A percentile compares a stretch with the other conserved stretches of the same genome.
These are phyloP conservation scores for Gaertneriomyces semiglobifer DNA, from an alignment of 192 early-diverging fungal species.

Conservation along the genomic window DNA sequence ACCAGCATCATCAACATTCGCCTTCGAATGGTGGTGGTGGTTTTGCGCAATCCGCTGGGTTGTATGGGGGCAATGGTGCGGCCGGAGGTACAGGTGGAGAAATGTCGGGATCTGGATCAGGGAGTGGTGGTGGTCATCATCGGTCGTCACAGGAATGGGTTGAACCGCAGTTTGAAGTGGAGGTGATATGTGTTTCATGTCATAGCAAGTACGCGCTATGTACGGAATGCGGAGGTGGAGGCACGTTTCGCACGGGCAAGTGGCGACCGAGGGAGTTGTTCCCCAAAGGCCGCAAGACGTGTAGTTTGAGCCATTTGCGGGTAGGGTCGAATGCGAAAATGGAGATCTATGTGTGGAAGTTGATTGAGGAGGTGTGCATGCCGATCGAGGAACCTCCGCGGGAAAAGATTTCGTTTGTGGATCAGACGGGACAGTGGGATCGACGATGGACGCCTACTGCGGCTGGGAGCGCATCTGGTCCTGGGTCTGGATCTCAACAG, in stretches of 20 bases:
- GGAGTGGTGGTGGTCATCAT: too few species aligned
- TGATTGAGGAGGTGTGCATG: constrained; percentile 7
- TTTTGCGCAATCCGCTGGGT: too few species aligned
- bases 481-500: too few species aligned
- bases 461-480: too few species aligned
- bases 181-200: constrained; percentile 22
- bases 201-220: constrained; percentile 20
- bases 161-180: constrained; percentile 9
- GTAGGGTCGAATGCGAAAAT: constrained; percentile 23
- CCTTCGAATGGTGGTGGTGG: too few species aligned
- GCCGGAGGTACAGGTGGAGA: constrained; percentile 15
- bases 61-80: background rate
- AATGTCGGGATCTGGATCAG: background rate
- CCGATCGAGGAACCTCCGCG: background rate
- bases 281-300: constrained; percentile 35
- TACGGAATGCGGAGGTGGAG: constrained; percentile 29
- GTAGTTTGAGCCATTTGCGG: constrained; percentile 39
- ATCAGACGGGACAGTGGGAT: too few species aligned
- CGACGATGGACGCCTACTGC: too few species aligned
- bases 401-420: too few species aligned
- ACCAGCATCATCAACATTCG: too few species aligned
- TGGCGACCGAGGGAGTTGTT: constrained; percentile 47
- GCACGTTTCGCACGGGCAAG: constrained; percentile 38
- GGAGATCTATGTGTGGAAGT: constrained; percentile 8
- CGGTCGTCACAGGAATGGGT: too few species aligned